Conservation (phyloP, 352 stramenopile species). For the Poterioochromonas sp. region DNA sequence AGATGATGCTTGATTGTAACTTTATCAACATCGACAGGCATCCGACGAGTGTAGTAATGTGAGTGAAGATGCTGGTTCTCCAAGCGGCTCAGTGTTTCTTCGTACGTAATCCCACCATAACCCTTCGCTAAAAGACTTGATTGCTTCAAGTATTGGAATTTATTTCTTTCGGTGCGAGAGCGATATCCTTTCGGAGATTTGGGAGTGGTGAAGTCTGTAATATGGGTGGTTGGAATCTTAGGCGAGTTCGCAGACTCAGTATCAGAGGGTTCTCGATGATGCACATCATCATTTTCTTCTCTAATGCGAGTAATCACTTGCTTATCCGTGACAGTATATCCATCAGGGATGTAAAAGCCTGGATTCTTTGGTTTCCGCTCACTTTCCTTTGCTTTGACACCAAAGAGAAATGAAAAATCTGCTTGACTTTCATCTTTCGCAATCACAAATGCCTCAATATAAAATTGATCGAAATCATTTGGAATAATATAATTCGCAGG, state of each 20-base stretch:
- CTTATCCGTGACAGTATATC: background rate
- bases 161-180: background rate
- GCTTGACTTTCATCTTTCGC: constrained; percentile 23
- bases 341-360: background rate
- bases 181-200: too few relatives aligned
- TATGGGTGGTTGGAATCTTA: too few relatives aligned
- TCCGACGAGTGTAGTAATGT: background rate
- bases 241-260: background rate
- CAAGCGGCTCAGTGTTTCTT: constrained; percentile 1
- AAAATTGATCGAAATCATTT: background rate
- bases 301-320: background rate
- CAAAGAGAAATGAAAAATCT: background rate
- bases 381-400: background rate
- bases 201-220: too few relatives aligned
- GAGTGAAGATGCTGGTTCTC: background rate
- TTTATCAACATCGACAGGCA: background rate
- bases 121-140: background rate
- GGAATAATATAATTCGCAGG: constrained; percentile 27
- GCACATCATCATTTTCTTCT: background rate
- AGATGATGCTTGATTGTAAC: constrained; percentile 1
- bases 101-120: background rate
- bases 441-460: constrained; percentile 31
- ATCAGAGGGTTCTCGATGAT: background rate
- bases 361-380: background rate
- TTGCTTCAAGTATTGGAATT: background rate